Evolutionary conservation across 1,284 basidiomycete species (phyloP).

Genomic region (Fistulinella cinereoalba): DNA sequence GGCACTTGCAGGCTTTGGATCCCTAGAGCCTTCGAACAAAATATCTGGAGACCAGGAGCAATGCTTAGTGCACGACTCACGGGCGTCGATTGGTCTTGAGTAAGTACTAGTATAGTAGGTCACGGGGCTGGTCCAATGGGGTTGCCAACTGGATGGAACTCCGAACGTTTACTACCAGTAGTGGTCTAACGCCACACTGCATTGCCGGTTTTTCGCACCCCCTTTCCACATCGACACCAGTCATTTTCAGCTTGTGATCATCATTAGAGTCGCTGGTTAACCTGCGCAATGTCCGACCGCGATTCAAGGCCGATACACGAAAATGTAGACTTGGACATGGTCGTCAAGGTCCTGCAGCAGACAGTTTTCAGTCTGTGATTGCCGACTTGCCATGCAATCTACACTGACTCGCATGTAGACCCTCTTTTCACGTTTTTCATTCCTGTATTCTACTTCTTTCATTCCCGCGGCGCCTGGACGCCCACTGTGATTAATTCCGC

Average conservation of each 20-base stretch:
- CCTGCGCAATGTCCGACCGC: background rate
- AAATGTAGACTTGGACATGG: constrained; percentile 66
- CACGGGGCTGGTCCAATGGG: no score
- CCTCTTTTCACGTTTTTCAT: constrained; percentile 80
- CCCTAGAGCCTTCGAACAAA: no score
- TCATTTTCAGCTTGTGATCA: no score
- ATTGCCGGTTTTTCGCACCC: no score
- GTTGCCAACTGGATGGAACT: no score
- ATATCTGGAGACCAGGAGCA: no score
- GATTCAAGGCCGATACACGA: constrained; percentile 45
- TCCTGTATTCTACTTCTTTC: constrained; percentile 72
- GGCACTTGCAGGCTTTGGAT: no score
- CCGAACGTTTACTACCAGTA: no score
- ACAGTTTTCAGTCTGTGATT: constrained; percentile 69
- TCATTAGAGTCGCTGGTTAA: background rate
- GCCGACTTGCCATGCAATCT: background rate
- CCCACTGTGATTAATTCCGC: constrained; percentile 49
- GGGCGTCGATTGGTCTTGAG: no score
- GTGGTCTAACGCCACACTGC: no score
- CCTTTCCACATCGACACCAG: background rate
- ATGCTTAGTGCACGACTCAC: no score
- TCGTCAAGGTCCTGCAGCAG: constrained; percentile 71
- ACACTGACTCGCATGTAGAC: constrained; percentile 41
- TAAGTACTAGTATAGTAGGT: no score
- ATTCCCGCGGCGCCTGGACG: constrained; percentile 54